These are phyloP conservation scores for Papiliotrema terrestris DNA, from an alignment of 1,284 basidiomycete species.

Conservation along the genomic window DNA sequence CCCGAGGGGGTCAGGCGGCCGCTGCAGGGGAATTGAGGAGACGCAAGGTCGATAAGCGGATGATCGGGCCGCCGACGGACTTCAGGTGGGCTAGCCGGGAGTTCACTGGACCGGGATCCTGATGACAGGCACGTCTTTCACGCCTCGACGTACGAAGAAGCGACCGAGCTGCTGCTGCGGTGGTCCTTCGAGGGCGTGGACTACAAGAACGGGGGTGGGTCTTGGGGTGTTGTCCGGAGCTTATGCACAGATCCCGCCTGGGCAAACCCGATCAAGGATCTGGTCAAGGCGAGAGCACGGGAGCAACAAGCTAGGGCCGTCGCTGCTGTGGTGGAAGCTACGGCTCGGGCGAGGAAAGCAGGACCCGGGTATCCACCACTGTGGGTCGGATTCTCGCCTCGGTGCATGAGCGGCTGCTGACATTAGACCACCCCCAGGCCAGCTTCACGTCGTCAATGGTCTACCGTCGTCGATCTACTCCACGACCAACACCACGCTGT, in stretches of 20 bases:
- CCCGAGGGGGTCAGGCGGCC: neutral
- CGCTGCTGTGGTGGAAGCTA: conserved; percentile 54
- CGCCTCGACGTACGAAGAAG: conserved; percentile 88
- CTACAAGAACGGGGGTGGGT: conserved; percentile 71
- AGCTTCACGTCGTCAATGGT: conserved; percentile 78
- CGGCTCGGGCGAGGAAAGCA: conserved; percentile 15
- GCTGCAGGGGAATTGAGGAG: conserved; percentile 43
- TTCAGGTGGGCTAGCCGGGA: conserved; percentile 65
- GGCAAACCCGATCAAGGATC: conserved; percentile 85
- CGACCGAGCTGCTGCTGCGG: conserved; percentile 77
- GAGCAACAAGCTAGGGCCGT: conserved; percentile 74
- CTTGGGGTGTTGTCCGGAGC: too few species aligned
- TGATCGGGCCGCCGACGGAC: conserved; percentile 76
- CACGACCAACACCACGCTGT: conserved; percentile 60
- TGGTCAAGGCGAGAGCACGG: conserved; percentile 58
- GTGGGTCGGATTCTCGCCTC: conserved; percentile 6
- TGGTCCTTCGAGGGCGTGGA: conserved; percentile 90
- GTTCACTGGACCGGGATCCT: neutral
- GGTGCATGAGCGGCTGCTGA: neutral
- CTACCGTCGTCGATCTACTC: conserved; percentile 51
- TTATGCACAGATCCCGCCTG: conserved; percentile 68
- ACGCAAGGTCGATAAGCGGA: conserved; percentile 73
- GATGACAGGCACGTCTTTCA: conserved; percentile 77
- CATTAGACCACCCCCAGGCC: conserved; percentile 13
- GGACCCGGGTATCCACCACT: conserved; percentile 14